Percentiles rank a stretch among this genome's conserved stretches.
phyloP scores from a whole-genome alignment of 805 yeast species.

The Ogataea pini region DNA sequence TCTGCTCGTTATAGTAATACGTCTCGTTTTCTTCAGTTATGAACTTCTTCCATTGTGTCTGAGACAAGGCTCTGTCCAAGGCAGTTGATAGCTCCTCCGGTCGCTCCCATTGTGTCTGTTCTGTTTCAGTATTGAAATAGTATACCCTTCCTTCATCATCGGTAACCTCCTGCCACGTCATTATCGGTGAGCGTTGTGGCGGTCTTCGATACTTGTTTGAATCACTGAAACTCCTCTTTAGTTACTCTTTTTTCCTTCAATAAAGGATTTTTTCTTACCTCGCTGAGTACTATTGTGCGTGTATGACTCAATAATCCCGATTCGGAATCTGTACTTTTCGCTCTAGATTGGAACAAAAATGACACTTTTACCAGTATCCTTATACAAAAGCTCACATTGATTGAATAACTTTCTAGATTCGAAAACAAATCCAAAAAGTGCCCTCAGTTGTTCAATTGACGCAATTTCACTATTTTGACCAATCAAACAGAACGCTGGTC shows the following conservation, averaged over 20 bases:
- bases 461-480: neutral
- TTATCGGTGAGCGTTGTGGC: conserved; percentile 6
- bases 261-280: neutral
- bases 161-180: conserved; percentile 61
- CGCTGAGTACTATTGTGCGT: conserved; percentile 1
- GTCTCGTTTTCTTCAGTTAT: conserved; percentile 56
- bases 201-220: too few species aligned
- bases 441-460: conserved; percentile 1
- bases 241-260: neutral
- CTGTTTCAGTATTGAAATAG: conserved; percentile 65
- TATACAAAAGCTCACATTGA: neutral
- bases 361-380: conserved; percentile 4
- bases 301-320: conserved; percentile 12
- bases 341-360: conserved; percentile 1
- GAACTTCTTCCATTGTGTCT: conserved; percentile 54
- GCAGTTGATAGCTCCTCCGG: conserved; percentile 53
- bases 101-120: conserved; percentile 78
- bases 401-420: neutral
- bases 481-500: neutral
- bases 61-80: conserved; percentile 45
- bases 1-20: conserved; percentile 67
- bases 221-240: neutral
- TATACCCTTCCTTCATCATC: conserved; percentile 70
- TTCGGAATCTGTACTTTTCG: conserved; percentile 3
- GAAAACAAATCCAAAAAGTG: neutral